Conservation (phyloP, 2,329 filamentous ascomycete genomes). For the Balansia obtecta region DNA sequence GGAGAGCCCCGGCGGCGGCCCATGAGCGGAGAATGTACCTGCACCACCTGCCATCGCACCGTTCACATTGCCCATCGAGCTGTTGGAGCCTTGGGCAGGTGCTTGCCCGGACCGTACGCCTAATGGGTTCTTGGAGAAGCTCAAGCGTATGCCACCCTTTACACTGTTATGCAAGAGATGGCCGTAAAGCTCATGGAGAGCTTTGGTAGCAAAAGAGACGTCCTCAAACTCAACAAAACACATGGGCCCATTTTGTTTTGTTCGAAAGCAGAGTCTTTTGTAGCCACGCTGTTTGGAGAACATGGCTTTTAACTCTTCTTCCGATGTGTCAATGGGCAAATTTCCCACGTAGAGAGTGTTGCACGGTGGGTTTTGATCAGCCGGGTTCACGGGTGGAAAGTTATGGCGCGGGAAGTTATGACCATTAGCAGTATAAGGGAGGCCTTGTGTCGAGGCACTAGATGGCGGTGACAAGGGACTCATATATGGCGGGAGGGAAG, state of each 20-base stretch:
- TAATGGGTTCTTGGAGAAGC: conserved; percentile 94
- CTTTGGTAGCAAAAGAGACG: conserved; percentile 80
- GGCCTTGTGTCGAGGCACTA: conserved; percentile 23
- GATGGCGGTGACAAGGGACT: conserved; percentile 41
- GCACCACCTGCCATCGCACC: conserved; percentile 37
- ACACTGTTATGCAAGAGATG: conserved; percentile 78
- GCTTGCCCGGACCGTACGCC: conserved; percentile 74
- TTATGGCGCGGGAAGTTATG: conserved; percentile 49
- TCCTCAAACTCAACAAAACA: conserved; percentile 99
- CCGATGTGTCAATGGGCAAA: conserved; percentile 78
- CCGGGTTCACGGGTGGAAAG: conserved; percentile 81
- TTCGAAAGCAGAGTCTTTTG: conserved; percentile 87
- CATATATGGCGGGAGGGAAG: conserved; percentile 38
- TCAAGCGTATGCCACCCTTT: conserved; percentile 88
- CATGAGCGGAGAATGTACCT: conserved; percentile 53
- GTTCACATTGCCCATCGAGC: conserved; percentile 41
- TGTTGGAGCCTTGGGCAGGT: conserved; percentile 26
- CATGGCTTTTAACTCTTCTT: conserved; percentile 87
- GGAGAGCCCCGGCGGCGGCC: conserved; percentile 70
- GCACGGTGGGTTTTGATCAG: conserved; percentile 93
- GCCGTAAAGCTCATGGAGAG: conserved; percentile 81
- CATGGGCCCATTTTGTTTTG: conserved; percentile 93
- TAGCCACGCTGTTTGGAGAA: conserved; percentile 92
- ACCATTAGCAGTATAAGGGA: conserved; percentile 24
- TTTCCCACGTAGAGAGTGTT: conserved; percentile 99